These are phyloP conservation scores for Sorghum bicolor DNA, from an alignment of 176 grass and related monocot species.

Conservation along the genomic window Sorghum_bicolor_NCBIv3 NC_012871.2:2120501-2121000, in stretches of 20 bases:
- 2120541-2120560: neutral
- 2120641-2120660: neutral
- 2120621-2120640: neutral
- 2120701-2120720: neutral
- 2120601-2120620: neutral
- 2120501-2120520: neutral
- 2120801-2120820: slow-evolving; percentile 49
- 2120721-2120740: neutral
- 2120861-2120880: slow-evolving; percentile 45
- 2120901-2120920: slow-evolving; percentile 51
- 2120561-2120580: neutral
- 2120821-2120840: slow-evolving; percentile 34
- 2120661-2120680: neutral
- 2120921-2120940: slow-evolving; percentile 39
- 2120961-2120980: slow-evolving; percentile 69
- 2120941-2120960: slow-evolving; percentile 54
- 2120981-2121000: slow-evolving; percentile 67
- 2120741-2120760: neutral
- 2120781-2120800: slow-evolving; percentile 78
- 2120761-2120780: slow-evolving; percentile 42
- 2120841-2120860: slow-evolving; percentile 60
- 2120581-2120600: neutral
- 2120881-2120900: slow-evolving; percentile 71
- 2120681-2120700: neutral
- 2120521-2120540: neutral